Base-by-base conservation (phyloP, 331 rosid species). In the Rosa hybrid region DNA sequence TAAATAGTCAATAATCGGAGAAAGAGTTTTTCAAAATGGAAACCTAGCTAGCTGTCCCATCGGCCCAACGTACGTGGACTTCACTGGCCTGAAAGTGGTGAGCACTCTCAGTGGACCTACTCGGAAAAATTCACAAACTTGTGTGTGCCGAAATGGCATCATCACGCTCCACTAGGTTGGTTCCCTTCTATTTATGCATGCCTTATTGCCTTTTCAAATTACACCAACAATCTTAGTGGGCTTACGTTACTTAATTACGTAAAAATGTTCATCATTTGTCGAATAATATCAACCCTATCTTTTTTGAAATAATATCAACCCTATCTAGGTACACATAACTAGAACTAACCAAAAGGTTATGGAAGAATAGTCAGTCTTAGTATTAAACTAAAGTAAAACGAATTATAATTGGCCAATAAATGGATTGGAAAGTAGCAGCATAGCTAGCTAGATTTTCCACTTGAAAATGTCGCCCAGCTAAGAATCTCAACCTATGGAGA, bases 91-190 rank as follows among this genome's bases (percentile, higher is more conserved):
- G 16, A 12, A 20, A 20, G 59, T 53, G 60, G 9, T 53, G 59
- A 53, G 60, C 21, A 53, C 60, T 17, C 14, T 62, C 17, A 83
- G 83, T 83, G 86, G 78, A 83, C 86, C 75, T 79, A 78, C 76
- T 83, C 10, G 83, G 81, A 83, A 70, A 83, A 68, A 20, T 48
- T 65, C 5, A 17, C 23, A 38, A 25, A 78, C 39, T 25, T 8
- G 16, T 79, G 83, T 62, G 39, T 56, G 62, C 78, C 78, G 7
- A 70, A 51, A 53, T 76, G 81, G 64, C 80, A 39, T 69, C 78
- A 42, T 53, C 64, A 56, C 16, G n/a, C 38, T 30, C 12, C 46
- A 25, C 17, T 17, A 17, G 38, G 65, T 59, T 23, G 65, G 65
- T n/a, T 59, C 56, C 56, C 18, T 21, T 25, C 62, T 0, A 6